Base-by-base conservation (phyloP, 345 rosid genomes). In the Citrus hindsii region DNA sequence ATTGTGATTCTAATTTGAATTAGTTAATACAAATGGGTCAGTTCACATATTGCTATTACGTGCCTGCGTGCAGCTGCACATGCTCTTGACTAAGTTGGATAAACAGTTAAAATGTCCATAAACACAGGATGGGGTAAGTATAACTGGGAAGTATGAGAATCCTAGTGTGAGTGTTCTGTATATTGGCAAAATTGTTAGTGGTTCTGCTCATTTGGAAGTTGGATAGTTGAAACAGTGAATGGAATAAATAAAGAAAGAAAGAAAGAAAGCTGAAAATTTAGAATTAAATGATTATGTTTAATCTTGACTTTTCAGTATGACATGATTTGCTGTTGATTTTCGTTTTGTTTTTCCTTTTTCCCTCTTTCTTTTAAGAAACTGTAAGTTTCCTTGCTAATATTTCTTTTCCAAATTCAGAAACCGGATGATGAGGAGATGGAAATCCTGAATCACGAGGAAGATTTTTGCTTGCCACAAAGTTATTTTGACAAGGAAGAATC, bases 361-460 rank as follows among this genome's bases (percentile, higher is more conserved):
- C 51, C 19, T 40, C 40, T 12, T 56, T 38, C 35, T 30, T 77
- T 65, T 9, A 72, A 3, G n/a, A 46, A 74, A 9, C 51, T 69
- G 19, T 9, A 46, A 65, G 9, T 28, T 55, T 67, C 37, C 27
- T 14, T 63, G n/a, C 8, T 74, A 63, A 35, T 66, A 35, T 77
- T 73, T 14, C 24, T 14, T 68, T 48, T 56, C 35, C 37, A 12
- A 67, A 59, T 72, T 67, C 90, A 96, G 99, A 96, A 96, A 84
- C 89, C 98, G 53, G 99, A 96, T 27, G 97, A 92, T 37, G 98
- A 94, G 66, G 99, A 96, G 69, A 74, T 78, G 51, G 99, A 91
- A 80, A 87, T 94, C 71, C 88, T 94, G 75, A 87, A 86, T 65
- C 97, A 91, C 0, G 97, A 94, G 87, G 97, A 96, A 86, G 99